phyloP scores from a whole-genome alignment of 108 stramenopile genomes.

The Cyclotella cryptica region DNA sequence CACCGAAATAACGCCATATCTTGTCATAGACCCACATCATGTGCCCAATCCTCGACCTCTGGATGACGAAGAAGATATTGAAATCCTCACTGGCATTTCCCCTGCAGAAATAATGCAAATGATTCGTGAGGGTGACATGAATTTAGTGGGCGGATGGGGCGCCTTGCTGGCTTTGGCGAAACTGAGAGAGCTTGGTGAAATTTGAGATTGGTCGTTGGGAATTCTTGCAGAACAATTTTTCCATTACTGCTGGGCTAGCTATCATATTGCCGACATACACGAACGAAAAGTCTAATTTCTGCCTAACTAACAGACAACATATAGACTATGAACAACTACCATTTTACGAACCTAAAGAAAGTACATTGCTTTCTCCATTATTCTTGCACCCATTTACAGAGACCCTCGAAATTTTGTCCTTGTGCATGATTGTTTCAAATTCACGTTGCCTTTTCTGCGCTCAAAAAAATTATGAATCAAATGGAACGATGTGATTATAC shows the following conservation, averaged over 20 bases:
- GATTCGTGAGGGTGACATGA: constrained; percentile 80
- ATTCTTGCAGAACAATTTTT: too few species aligned
- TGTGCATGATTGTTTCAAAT: too few species aligned
- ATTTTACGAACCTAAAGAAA: too few species aligned
- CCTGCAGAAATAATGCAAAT: constrained; percentile 64
- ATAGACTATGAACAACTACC: too few species aligned
- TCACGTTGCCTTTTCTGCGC: too few species aligned
- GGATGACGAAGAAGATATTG: constrained; percentile 88
- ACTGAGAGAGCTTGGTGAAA: constrained; percentile 77
- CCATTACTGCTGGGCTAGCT: too few species aligned
- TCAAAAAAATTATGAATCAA: not conserved
- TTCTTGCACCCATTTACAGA: too few species aligned
- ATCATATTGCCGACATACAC: too few species aligned
- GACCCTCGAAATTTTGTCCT: too few species aligned
- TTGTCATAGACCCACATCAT: constrained; percentile 76
- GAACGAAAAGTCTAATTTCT: too few species aligned
- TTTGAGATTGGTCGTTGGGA: constrained; percentile 10
- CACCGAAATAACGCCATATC: constrained; percentile 69
- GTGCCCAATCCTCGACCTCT: constrained; percentile 70
- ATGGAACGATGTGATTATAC: not conserved
- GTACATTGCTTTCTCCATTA: too few species aligned
- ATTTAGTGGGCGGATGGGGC: constrained; percentile 81
- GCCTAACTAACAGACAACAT: too few species aligned
- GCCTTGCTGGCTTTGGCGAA: constrained; percentile 74
- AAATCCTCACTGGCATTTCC: constrained; percentile 70